These are phyloP conservation scores for Dillenia suffruticosa DNA, from an alignment of 164 flowering plant genomes.

Conservation along the genomic window DNA sequence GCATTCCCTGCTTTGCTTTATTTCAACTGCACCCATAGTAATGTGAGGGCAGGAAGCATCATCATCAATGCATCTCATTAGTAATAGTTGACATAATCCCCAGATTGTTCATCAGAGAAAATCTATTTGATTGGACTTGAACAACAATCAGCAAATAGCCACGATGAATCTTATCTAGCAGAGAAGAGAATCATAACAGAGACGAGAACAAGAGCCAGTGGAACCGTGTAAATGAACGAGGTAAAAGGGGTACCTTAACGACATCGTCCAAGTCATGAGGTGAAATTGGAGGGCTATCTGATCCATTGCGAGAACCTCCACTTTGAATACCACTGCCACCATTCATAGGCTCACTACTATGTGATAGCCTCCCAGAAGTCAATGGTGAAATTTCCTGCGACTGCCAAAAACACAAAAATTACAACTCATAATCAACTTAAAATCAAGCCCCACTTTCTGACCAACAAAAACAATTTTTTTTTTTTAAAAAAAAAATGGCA, in stretches of 20 bases:
- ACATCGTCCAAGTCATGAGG: constrained; percentile 57
- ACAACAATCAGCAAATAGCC: too few relatives aligned
- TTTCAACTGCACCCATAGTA: too few relatives aligned
- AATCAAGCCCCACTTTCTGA: neutral
- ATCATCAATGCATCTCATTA: too few relatives aligned
- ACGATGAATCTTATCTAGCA: constrained; percentile 2
- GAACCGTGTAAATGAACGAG: neutral
- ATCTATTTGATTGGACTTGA: too few relatives aligned
- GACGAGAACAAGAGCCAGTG: neutral
- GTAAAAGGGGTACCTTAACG: constrained; percentile 30
- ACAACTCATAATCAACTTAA: neutral
- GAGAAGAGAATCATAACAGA: neutral
- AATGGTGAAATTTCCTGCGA: constrained; percentile 55
- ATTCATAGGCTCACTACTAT: constrained; percentile 57
- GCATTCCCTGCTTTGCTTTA: too few relatives aligned
- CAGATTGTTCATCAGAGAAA: too few relatives aligned
- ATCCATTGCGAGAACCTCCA: constrained; percentile 23
- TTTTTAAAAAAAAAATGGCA: neutral
- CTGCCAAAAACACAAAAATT: constrained; percentile 1
- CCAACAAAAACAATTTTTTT: neutral
- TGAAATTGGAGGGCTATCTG: constrained; percentile 53
- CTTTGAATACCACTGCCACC: constrained; percentile 4
- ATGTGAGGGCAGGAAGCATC: too few relatives aligned
- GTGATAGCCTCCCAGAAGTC: constrained; percentile 63
- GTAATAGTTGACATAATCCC: too few relatives aligned